phyloP scores from a whole-genome alignment of 805 yeast species.

The Ascoidea asiatica region DNA sequence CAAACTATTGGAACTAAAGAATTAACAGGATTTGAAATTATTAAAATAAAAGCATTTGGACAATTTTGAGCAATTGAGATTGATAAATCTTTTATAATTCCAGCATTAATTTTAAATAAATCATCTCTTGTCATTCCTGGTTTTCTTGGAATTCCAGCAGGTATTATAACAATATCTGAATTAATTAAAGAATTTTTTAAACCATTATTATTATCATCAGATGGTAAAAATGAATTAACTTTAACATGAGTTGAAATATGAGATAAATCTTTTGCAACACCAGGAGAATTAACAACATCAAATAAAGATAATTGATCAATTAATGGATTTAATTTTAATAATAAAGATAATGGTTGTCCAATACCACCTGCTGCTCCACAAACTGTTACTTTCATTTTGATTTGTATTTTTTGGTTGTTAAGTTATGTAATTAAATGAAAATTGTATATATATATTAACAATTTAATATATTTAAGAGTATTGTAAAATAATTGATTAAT shows the following conservation, averaged over 20 bases:
- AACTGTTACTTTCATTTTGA: conserved; percentile 52
- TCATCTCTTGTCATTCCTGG: conserved; percentile 94
- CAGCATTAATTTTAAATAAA: conserved; percentile 71
- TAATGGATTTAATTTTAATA: conserved; percentile 56
- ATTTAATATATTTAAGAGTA: too few relatives aligned
- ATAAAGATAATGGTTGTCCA: conserved; percentile 82
- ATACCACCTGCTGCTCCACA: conserved; percentile 92
- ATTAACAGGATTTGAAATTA: conserved; percentile 90
- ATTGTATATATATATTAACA: too few relatives aligned
- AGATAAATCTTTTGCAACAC: conserved; percentile 79
- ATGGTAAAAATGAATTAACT: conserved; percentile 49
- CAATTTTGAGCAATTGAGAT: conserved; percentile 59
- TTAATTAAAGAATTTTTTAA: conserved; percentile 11
- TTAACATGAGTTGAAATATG: conserved; percentile 64
- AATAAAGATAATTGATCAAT: conserved; percentile 59
- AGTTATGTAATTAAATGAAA: too few relatives aligned
- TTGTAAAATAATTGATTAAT: too few relatives aligned
- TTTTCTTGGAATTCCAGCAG: conserved; percentile 89
- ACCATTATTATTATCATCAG: conserved; percentile 15
- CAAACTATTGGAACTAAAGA: conserved; percentile 86
- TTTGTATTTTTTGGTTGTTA: not conserved
- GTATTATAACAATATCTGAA: conserved; percentile 24
- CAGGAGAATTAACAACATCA: conserved; percentile 76
- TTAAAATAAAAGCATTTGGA: conserved; percentile 64
- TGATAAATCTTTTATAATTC: conserved; percentile 62